Percentiles rank a stretch among this genome's conserved stretches.
Conservation (phyloP, 2,329 filamentous ascomycete species). For the Periconia sp. region DNA sequence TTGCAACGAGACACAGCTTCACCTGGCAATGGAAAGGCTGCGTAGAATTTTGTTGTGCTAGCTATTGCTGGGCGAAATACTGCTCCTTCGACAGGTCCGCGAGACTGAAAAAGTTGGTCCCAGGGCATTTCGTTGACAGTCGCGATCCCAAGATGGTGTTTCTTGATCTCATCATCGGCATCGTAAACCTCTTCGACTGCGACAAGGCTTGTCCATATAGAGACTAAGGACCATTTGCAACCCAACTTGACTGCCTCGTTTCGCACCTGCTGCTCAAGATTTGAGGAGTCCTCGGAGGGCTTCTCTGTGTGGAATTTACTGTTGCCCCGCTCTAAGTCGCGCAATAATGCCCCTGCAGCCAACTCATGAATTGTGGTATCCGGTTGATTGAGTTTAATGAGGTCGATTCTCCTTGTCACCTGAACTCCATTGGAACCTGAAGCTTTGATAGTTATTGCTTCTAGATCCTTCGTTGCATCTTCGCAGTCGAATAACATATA, state of each 20-base stretch:
- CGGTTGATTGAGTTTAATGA: background rate
- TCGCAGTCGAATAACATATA: conserved; percentile 4
- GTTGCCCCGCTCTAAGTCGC: conserved; percentile 7
- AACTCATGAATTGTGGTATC: conserved; percentile 6
- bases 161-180: no score
- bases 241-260: background rate
- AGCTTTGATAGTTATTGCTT: background rate
- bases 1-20: no score
- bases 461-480: background rate
- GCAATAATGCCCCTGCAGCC: conserved; percentile 6
- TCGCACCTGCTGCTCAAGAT: background rate
- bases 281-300: background rate
- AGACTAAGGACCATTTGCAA: conserved; percentile 3
- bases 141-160: no score
- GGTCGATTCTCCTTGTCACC: background rate
- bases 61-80: no score
- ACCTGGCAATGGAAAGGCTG: no score
- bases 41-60: no score
- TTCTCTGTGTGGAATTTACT: conserved; percentile 1
- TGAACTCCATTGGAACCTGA: background rate
- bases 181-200: background rate
- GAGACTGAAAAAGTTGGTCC: no score
- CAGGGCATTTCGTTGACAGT: no score
- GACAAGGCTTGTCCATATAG: conserved; percentile 16
- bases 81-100: no score